Percentiles rank a stretch among this genome's conserved stretches.
These are phyloP conservation scores for Entonaema liquescens DNA, from an alignment of 495 filamentous ascomycete species.

Conservation along the genomic window DNA sequence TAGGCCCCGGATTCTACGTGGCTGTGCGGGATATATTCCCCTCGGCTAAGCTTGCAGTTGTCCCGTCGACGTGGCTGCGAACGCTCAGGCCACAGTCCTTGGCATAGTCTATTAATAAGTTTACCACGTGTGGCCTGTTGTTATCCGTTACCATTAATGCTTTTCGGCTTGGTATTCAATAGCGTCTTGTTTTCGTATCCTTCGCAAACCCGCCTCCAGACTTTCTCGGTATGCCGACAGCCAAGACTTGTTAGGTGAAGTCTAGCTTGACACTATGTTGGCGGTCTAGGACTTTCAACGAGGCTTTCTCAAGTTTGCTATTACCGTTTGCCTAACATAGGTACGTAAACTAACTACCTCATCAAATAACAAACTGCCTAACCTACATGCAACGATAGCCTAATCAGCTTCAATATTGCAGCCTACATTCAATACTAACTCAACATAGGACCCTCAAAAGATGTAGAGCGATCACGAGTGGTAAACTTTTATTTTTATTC, in stretches of 20 bases:
- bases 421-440: neutral
- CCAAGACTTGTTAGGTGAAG: neutral
- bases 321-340: neutral
- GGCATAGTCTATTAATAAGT: slow-evolving; percentile 28
- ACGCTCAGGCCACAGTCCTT: slow-evolving; percentile 24
- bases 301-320: neutral
- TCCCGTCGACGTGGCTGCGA: slow-evolving; percentile 23
- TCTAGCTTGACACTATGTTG: neutral
- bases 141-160: neutral
- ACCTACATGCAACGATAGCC: neutral
- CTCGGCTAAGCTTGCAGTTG: neutral
- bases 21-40: slow-evolving; percentile 24
- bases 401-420: neutral
- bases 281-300: neutral
- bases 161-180: neutral
- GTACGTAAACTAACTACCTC: no score
- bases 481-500: neutral
- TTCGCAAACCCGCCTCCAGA: neutral
- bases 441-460: neutral
- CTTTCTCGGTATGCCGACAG: neutral
- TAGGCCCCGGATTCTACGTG: slow-evolving; percentile 16
- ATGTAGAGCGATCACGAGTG: neutral
- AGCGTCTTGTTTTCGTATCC: neutral
- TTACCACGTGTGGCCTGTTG: slow-evolving; percentile 1
- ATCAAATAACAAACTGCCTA: no score